Conservation (phyloP, 768 basidiomycete genomes). For the Termitomyces sp. region DNA sequence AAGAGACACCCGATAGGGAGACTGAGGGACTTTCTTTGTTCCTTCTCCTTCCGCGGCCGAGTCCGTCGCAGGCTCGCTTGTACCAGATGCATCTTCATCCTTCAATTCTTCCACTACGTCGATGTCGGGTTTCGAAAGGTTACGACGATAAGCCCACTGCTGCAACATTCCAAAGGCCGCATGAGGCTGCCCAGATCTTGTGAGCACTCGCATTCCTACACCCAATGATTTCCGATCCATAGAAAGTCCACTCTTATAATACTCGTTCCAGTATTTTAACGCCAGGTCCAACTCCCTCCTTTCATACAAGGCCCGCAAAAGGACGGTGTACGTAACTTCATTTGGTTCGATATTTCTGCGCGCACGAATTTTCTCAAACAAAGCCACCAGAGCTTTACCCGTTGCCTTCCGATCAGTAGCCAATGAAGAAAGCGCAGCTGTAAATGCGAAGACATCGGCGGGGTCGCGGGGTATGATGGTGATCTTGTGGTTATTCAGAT, state of each 20-base stretch:
- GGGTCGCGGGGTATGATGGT: conserved; percentile 12
- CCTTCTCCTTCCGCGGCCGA: neutral
- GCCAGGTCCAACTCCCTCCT: conserved; percentile 37
- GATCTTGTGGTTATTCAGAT: neutral
- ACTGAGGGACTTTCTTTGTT: neutral
- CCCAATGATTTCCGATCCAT: conserved; percentile 46
- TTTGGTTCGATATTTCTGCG: conserved; percentile 28
- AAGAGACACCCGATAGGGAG: conserved; percentile 1
- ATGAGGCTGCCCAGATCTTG: conserved; percentile 34
- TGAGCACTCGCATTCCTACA: conserved; percentile 45
- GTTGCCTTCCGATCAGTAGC: conserved; percentile 31
- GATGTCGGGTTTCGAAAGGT: conserved; percentile 16
- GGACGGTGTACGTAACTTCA: conserved; percentile 44
- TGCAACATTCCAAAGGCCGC: conserved; percentile 33
- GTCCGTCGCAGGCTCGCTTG: neutral
- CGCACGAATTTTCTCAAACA: conserved; percentile 4
- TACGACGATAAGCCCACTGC: conserved; percentile 5
- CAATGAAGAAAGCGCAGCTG: conserved; percentile 38
- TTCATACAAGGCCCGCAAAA: conserved; percentile 47
- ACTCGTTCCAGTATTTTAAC: conserved; percentile 35
- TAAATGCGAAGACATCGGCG: conserved; percentile 42
- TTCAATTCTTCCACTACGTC: conserved; percentile 11
- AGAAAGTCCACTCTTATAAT: conserved; percentile 25
- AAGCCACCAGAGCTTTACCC: neutral
- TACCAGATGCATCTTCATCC: neutral